phyloP scores from a whole-genome alignment of 441 rosid genomes.

The Codiaeum variegatum region DNA sequence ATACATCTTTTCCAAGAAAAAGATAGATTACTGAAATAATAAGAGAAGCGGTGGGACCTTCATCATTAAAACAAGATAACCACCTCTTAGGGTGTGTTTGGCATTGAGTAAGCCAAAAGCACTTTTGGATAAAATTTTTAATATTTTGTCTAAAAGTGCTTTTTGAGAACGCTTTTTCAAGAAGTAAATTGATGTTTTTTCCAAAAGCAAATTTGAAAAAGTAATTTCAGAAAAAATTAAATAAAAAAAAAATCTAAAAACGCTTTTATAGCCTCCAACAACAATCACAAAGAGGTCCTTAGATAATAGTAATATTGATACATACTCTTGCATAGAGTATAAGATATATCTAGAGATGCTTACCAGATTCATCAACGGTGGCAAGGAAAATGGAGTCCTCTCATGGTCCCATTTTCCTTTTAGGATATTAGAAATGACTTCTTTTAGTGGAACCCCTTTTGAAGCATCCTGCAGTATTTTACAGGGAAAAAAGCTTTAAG shows the following conservation, averaged over 20 bases:
- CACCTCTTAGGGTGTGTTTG: neutral
- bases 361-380: conserved; percentile 90
- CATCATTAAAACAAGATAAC: neutral
- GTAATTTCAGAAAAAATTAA: too few relatives aligned
- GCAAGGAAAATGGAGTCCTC: conserved; percentile 80
- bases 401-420: conserved; percentile 88
- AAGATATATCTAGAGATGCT: neutral
- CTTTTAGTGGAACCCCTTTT: conserved; percentile 51
- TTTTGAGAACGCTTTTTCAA: too few relatives aligned
- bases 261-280: too few relatives aligned
- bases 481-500: neutral
- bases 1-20: neutral
- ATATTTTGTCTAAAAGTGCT: too few relatives aligned
- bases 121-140: too few relatives aligned
- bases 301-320: neutral
- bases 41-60: neutral
- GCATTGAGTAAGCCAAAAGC: too few relatives aligned
- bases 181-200: too few relatives aligned
- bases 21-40: neutral
- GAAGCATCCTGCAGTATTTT: conserved; percentile 46
- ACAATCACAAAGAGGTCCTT: too few relatives aligned
- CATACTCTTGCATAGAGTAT: neutral
- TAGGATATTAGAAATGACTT: conserved; percentile 53
- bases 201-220: too few relatives aligned
- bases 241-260: too few relatives aligned